phyloP scores from a whole-genome alignment of 441 rosid genomes.

The Pelargonium citronellum region DNA sequence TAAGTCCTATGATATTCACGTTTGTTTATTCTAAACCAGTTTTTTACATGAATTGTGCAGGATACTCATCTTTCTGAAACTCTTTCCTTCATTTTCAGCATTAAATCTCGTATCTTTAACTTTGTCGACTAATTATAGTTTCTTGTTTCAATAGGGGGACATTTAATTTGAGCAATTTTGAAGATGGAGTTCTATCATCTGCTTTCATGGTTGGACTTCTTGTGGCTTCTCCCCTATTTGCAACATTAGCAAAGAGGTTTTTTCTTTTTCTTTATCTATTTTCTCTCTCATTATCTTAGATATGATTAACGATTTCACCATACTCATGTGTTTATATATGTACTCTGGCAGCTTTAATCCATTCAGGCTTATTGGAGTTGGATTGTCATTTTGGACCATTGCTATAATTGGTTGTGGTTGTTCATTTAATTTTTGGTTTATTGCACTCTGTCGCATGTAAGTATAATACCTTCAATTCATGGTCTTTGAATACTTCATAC shows the following conservation, averaged over 20 bases:
- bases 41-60: neutral
- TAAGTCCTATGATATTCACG: neutral
- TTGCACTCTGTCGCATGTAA: conserved; percentile 83
- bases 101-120: neutral
- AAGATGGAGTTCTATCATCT: conserved; percentile 87
- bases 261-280: neutral
- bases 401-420: conserved; percentile 75
- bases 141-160: conserved; percentile 55
- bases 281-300: conserved; percentile 3
- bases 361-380: conserved; percentile 90
- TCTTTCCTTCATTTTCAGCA: neutral
- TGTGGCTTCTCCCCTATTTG: conserved; percentile 85
- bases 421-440: conserved; percentile 84
- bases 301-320: conserved; percentile 15
- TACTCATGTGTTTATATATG: conserved; percentile 11
- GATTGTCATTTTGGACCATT: conserved; percentile 80
- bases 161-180: conserved; percentile 73
- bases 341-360: conserved; percentile 61
- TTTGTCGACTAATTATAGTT: neutral
- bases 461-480: conserved; percentile 18
- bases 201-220: conserved; percentile 99
- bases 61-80: neutral
- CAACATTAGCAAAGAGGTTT: conserved; percentile 75
- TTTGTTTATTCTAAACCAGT: conserved; percentile 2
- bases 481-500: conserved; percentile 12